A percentile compares a stretch with the other conserved stretches of the same genome.
Conservation (phyloP, 805 yeast genomes). For the Cephaloascus albidus region DNA sequence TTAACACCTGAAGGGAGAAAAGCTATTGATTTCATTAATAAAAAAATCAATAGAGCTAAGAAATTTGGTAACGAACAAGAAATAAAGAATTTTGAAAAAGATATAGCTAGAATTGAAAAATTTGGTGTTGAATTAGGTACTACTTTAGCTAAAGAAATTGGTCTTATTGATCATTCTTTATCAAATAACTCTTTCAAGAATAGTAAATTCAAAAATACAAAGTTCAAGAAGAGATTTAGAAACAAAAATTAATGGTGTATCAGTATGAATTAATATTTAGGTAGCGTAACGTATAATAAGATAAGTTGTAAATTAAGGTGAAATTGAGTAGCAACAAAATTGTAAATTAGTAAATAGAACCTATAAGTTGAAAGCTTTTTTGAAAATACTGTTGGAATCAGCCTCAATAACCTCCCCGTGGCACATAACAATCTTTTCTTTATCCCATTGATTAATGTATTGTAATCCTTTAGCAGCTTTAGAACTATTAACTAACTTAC, state of each 20-base stretch:
- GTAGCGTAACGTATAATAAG: no score
- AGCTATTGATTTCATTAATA: constrained; percentile 58
- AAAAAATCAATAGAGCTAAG: constrained; percentile 62
- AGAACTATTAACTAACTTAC: constrained; percentile 4
- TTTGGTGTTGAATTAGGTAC: constrained; percentile 72
- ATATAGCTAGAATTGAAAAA: constrained; percentile 65
- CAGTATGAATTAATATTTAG: no score
- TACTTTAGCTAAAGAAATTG: constrained; percentile 59
- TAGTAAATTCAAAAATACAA: constrained; percentile 3
- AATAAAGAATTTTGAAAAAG: constrained; percentile 46
- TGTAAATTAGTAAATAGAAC: no score
- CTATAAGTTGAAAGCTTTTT: not conserved
- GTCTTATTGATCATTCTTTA: constrained; percentile 33
- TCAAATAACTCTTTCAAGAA: constrained; percentile 9
- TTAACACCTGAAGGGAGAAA: constrained; percentile 65
- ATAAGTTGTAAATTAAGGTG: no score
- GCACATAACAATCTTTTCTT: constrained; percentile 14
- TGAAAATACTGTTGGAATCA: not conserved
- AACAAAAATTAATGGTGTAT: no score
- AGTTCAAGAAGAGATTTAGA: not conserved
- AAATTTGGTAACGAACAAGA: constrained; percentile 63
- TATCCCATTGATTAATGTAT: constrained; percentile 8
- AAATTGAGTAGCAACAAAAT: no score
- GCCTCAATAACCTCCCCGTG: constrained; percentile 4
- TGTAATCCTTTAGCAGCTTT: constrained; percentile 8